Conservation (phyloP, 2,329 filamentous ascomycete genomes). For the Elsinoe fawcettii region DNA sequence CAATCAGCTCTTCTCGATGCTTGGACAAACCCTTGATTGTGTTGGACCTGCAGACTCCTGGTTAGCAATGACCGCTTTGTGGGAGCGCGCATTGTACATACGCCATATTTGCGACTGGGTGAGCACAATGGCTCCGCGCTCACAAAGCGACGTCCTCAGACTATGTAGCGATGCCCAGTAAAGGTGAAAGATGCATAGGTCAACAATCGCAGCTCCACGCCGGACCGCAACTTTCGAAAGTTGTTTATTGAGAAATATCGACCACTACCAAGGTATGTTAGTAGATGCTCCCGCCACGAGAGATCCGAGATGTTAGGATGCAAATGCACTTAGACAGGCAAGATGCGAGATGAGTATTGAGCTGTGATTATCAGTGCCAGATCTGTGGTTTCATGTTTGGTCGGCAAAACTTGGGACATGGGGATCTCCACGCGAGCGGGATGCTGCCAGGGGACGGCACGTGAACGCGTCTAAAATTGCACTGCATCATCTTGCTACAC, state of each 20-base stretch:
- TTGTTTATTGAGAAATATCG: not conserved
- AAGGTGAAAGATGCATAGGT: not conserved
- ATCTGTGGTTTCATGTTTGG: slow-evolving; percentile 14
- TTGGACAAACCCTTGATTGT: slow-evolving; percentile 39
- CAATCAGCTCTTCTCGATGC: not conserved
- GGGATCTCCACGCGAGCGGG: not conserved
- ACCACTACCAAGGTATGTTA: not conserved
- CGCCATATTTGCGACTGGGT: slow-evolving; percentile 38
- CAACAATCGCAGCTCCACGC: not conserved
- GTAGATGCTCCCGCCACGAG: not conserved
- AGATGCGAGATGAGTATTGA: not conserved
- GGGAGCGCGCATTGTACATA: slow-evolving; percentile 28
- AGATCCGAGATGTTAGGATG: not conserved
- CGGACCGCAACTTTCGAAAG: not conserved
- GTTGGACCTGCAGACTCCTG: slow-evolving; percentile 34
- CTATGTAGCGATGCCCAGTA: not conserved
- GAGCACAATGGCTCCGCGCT: not conserved
- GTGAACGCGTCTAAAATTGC: slow-evolving; percentile 9
- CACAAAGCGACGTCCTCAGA: not conserved
- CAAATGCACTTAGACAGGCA: not conserved
- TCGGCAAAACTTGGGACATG: slow-evolving; percentile 14
- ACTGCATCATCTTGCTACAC: not conserved
- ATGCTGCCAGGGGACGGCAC: slow-evolving; percentile 4
- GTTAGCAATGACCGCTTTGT: slow-evolving; percentile 16
- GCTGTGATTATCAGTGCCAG: slow-evolving; percentile 7